A percentile compares a stretch with the other conserved stretches of the same genome.
These are phyloP conservation scores for Fomitopsis pulvina DNA, from an alignment of 768 basidiomycete species.

Conservation along the genomic window DNA sequence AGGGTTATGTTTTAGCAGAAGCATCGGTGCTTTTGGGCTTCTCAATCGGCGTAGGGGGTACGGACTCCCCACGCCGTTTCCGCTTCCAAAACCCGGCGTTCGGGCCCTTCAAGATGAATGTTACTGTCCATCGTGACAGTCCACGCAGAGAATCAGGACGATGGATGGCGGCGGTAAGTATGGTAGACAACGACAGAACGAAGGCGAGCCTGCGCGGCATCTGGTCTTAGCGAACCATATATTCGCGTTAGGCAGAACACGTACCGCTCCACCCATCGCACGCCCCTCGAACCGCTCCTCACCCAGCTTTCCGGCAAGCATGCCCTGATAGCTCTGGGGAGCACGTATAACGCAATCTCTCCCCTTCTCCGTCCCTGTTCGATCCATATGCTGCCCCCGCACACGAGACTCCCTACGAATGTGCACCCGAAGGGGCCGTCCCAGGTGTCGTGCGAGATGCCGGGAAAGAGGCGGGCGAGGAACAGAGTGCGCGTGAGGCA, in stretches of 20 bases:
- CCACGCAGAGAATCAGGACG: slow-evolving; percentile 63
- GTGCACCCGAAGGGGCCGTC: slow-evolving; percentile 71
- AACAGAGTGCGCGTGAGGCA: slow-evolving; percentile 64
- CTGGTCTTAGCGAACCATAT: not conserved
- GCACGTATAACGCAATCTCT: slow-evolving; percentile 75
- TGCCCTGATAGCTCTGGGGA: slow-evolving; percentile 63
- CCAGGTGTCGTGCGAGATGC: slow-evolving; percentile 71
- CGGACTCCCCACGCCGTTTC: slow-evolving; percentile 11
- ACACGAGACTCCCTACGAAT: slow-evolving; percentile 58
- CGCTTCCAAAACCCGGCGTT: slow-evolving; percentile 46
- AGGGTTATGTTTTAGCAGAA: not conserved
- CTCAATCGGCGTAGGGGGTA: slow-evolving; percentile 9
- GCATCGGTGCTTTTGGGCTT: slow-evolving; percentile 1
- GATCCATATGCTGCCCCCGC: slow-evolving; percentile 74
- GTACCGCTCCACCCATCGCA: slow-evolving; percentile 49
- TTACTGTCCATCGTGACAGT: slow-evolving; percentile 63
- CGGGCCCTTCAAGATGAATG: slow-evolving; percentile 59
- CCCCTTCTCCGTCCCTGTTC: slow-evolving; percentile 66
- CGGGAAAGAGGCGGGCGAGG: slow-evolving; percentile 56
- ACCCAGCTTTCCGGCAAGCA: slow-evolving; percentile 53
- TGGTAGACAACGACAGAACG: slow-evolving; percentile 53
- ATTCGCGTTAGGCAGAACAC: slow-evolving; percentile 17
- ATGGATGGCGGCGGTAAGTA: slow-evolving; percentile 59
- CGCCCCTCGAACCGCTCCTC: slow-evolving; percentile 33
- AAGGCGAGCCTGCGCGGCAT: slow-evolving; percentile 43